Evolutionary conservation across 2,329 filamentous ascomycete species (phyloP).

Genomic region (Zasmidium cellare): DNA sequence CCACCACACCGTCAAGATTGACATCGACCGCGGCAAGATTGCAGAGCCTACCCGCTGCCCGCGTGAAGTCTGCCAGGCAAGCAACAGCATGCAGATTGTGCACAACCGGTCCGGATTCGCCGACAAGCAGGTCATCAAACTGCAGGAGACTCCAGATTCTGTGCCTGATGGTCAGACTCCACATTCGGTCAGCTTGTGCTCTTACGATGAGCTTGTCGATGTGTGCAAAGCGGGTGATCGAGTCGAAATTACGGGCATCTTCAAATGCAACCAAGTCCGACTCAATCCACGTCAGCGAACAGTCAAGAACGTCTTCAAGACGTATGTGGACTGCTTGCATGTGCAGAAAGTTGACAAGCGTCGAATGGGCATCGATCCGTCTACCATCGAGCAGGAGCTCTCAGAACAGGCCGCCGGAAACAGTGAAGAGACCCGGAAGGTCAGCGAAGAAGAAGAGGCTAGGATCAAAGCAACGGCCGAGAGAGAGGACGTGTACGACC

Average conservation of each 20-base stretch:
- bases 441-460: constrained; percentile 81
- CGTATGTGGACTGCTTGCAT: constrained; percentile 91
- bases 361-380: constrained; percentile 85
- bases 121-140: constrained; percentile 97
- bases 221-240: constrained; percentile 97
- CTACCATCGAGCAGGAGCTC: constrained; percentile 81
- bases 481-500: constrained; percentile 86
- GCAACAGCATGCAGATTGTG: constrained; percentile 97
- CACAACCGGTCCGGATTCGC: constrained; percentile 94
- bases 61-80: constrained; percentile 73
- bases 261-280: constrained; percentile 89
- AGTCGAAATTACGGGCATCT: constrained; percentile 93
- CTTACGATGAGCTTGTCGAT: constrained; percentile 95
- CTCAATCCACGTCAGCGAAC: constrained; percentile 91
- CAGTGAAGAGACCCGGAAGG: constrained; percentile 79
- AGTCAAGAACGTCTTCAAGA: constrained; percentile 96
- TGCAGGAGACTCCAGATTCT: constrained; percentile 94
- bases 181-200: constrained; percentile 92
- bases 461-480: constrained; percentile 81
- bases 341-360: constrained; percentile 97
- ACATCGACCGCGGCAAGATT: constrained; percentile 94
- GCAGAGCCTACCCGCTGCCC: constrained; percentile 90
- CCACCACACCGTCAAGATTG: constrained; percentile 85
- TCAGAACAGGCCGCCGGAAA: constrained; percentile 70
- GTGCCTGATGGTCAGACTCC: constrained; percentile 95